Evolutionary conservation across 1,139 yeast species (phyloP).

Genomic region (Sugiyamaella xylanicola): DNA sequence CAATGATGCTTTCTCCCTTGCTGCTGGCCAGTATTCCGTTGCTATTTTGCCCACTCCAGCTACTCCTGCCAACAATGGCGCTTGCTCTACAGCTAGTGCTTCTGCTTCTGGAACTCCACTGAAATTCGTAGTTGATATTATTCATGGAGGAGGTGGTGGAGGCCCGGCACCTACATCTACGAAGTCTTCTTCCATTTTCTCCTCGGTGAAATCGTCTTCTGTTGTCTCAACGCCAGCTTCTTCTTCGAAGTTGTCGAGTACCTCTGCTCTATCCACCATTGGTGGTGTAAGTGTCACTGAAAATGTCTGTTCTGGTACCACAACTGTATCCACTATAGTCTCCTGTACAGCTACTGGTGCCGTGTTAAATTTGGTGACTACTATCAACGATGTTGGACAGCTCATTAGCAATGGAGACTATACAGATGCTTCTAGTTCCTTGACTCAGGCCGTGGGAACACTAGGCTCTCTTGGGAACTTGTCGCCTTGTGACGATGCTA

Average conservation of each 20-base stretch:
- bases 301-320: background rate
- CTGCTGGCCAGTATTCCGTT: background rate
- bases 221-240: too few relatives aligned
- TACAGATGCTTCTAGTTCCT: background rate
- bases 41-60: background rate
- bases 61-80: background rate
- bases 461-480: background rate
- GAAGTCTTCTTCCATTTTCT: too few relatives aligned
- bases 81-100: background rate
- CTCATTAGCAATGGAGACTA: background rate
- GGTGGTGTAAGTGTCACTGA: background rate
- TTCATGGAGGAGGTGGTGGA: background rate
- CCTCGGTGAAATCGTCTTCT: too few relatives aligned
- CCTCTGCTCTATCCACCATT: background rate
- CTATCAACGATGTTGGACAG: background rate
- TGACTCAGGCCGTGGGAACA: conserved; percentile 3
- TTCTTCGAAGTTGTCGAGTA: background rate
- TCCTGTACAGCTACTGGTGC: conserved; percentile 4
- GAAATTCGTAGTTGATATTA: background rate
- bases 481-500: conserved; percentile 3
- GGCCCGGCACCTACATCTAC: background rate
- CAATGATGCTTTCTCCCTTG: background rate
- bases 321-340: background rate
- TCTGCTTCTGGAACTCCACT: background rate
- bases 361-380: background rate